Conservation (phyloP, 2,329 filamentous ascomycete genomes). For the Zymoseptoria crescenta region DNA sequence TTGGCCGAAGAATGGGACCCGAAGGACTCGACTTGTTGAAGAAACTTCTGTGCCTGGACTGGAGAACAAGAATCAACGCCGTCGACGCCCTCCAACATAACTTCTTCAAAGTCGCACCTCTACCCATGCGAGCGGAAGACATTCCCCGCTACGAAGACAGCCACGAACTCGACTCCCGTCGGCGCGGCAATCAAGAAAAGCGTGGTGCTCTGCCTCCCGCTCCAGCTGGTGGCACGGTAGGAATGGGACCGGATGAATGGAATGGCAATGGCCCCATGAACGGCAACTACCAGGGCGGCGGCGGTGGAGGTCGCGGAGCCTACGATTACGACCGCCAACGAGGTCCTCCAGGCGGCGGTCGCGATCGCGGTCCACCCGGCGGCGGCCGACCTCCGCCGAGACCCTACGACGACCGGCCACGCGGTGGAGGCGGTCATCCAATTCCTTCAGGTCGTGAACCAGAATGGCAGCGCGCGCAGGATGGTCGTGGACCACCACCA, state of each 20-base stretch:
- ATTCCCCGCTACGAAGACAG: conserved; percentile 91
- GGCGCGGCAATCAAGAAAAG: conserved; percentile 73
- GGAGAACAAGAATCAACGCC: conserved; percentile 81
- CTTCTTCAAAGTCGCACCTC: conserved; percentile 74
- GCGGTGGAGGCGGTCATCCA: conserved; percentile 17
- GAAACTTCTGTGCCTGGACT: conserved; percentile 81
- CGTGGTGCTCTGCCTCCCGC: conserved; percentile 79
- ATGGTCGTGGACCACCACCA: conserved; percentile 6
- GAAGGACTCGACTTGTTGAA: conserved; percentile 70
- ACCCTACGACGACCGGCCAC: conserved; percentile 19
- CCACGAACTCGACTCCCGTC: conserved; percentile 79
- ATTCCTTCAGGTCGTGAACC: conserved; percentile 17
- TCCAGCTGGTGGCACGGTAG: conserved; percentile 83
- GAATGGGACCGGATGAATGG: conserved; percentile 59
- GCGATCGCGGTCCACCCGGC: conserved; percentile 31
- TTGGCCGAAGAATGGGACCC: conserved; percentile 48
- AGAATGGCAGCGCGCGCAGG: conserved; percentile 18
- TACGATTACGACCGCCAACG: neutral
- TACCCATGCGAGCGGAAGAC: conserved; percentile 74
- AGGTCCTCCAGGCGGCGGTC: conserved; percentile 18
- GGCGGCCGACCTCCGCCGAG: conserved; percentile 12
- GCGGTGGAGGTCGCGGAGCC: conserved; percentile 11
- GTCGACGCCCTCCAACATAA: conserved; percentile 87
- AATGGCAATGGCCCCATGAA: conserved; percentile 35
- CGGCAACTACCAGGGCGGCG: conserved; percentile 21